Conservation (phyloP, 2,329 filamentous ascomycete species). For the Dothiorella sarmentorum region DNA sequence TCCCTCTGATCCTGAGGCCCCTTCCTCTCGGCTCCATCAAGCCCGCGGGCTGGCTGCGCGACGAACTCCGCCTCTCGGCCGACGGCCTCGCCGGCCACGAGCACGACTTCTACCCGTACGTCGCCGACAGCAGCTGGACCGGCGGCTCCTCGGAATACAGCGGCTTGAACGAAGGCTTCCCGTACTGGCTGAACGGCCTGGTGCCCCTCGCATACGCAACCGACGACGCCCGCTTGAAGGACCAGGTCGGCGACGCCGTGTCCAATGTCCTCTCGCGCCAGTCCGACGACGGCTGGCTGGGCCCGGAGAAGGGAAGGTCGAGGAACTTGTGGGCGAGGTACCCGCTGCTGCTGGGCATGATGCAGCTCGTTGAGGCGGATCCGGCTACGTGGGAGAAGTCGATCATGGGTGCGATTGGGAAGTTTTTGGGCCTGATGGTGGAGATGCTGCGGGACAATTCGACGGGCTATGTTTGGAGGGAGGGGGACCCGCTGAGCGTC, state of each 20-base stretch:
- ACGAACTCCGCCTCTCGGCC: conserved; percentile 49
- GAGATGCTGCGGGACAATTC: conserved; percentile 54
- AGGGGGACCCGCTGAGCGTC: conserved; percentile 33
- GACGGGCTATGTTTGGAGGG: conserved; percentile 48
- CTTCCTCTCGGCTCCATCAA: conserved; percentile 50
- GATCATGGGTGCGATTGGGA: conserved; percentile 50
- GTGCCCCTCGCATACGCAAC: conserved; percentile 55
- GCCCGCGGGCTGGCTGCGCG: conserved; percentile 51
- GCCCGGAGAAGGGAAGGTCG: conserved; percentile 45
- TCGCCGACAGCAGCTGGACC: conserved; percentile 51
- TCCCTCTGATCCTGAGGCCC: conserved; percentile 37
- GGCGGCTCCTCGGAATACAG: conserved; percentile 53
- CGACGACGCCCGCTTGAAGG: conserved; percentile 49
- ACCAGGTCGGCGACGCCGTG: conserved; percentile 46
- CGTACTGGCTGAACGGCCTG: conserved; percentile 59
- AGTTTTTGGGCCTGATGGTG: conserved; percentile 50
- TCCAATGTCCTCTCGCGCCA: conserved; percentile 50
- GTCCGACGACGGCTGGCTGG: conserved; percentile 56
- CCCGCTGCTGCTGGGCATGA: conserved; percentile 51
- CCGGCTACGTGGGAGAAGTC: conserved; percentile 36
- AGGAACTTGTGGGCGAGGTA: conserved; percentile 54
- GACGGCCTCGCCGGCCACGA: conserved; percentile 53
- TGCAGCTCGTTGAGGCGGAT: conserved; percentile 51
- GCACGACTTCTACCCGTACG: conserved; percentile 55
- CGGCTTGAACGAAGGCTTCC: conserved; percentile 51